Conservation (phyloP, 441 rosid species). For the Pelargonium exstipulatum region DNA sequence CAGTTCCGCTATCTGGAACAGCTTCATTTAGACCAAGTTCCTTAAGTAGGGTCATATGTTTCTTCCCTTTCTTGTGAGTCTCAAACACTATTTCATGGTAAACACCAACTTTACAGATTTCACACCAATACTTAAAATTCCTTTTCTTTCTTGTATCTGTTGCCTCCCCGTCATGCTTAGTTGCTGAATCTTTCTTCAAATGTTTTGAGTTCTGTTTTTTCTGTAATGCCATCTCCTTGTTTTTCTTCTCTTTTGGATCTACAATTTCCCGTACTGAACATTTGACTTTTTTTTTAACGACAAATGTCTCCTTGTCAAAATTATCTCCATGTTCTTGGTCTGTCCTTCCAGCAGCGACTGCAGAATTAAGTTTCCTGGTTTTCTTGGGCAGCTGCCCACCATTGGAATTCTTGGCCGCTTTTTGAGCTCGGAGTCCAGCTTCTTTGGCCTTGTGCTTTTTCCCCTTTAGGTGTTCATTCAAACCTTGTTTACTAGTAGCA, state of each 20-base stretch:
- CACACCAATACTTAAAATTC: slow-evolving; percentile 43
- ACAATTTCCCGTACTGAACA: slow-evolving; percentile 12
- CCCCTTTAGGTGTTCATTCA: slow-evolving; percentile 34
- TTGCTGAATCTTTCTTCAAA: not conserved
- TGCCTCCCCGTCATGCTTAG: slow-evolving; percentile 6
- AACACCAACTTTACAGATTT: slow-evolving; percentile 35
- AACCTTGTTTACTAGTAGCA: slow-evolving; percentile 33
- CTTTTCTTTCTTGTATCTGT: slow-evolving; percentile 11
- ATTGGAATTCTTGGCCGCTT: slow-evolving; percentile 18
- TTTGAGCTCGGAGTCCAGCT: slow-evolving; percentile 26
- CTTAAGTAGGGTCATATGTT: slow-evolving; percentile 30
- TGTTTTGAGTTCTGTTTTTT: not conserved
- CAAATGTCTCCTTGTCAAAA: not conserved
- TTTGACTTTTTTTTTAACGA: not conserved
- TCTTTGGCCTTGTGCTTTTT: slow-evolving; percentile 42
- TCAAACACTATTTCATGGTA: slow-evolving; percentile 31
- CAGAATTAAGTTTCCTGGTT: no score
- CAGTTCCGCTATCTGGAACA: not conserved
- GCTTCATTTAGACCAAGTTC: slow-evolving; percentile 7
- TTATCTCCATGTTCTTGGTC: not conserved
- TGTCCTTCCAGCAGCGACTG: no score
- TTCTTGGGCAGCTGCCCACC: no score
- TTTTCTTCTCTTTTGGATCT: slow-evolving; percentile 11
- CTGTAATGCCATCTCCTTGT: not conserved
- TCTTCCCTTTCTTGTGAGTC: slow-evolving; percentile 48